Percentiles rank a stretch among this genome's conserved stretches.
Conservation (phyloP, 208 protist species). For the Crithidia thermophila region DNA sequence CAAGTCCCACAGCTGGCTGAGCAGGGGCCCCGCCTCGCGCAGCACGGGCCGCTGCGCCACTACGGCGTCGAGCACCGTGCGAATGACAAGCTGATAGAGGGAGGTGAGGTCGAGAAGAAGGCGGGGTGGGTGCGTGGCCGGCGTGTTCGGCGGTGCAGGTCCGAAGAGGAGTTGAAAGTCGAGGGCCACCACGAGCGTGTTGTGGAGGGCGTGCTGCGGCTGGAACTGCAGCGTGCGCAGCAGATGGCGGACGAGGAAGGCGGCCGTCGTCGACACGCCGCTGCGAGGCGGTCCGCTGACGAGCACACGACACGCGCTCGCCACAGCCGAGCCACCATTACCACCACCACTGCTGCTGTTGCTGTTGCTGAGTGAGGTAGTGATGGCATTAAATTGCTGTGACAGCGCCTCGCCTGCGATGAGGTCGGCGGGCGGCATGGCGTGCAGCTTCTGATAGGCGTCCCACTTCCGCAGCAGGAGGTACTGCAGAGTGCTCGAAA, state of each 20-base stretch:
- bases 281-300: slow-evolving; percentile 70
- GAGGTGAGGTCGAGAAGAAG: slow-evolving; percentile 39
- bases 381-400: slow-evolving; percentile 5
- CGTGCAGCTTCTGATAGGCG: slow-evolving; percentile 24
- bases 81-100: slow-evolving; percentile 58
- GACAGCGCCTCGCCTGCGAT: slow-evolving; percentile 28
- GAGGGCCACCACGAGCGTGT: slow-evolving; percentile 52
- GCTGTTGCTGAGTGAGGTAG: not conserved
- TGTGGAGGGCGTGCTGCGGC: slow-evolving; percentile 31
- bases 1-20: slow-evolving; percentile 69
- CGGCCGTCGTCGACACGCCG: slow-evolving; percentile 62
- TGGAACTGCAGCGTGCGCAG: slow-evolving; percentile 33
- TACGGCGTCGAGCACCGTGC: slow-evolving; percentile 56
- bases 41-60: slow-evolving; percentile 62
- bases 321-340: not conserved
- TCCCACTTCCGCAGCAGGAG: slow-evolving; percentile 41
- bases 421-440: slow-evolving; percentile 21
- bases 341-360: not conserved
- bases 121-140: not conserved
- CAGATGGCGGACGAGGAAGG: slow-evolving; percentile 32
- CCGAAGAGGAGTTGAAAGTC: slow-evolving; percentile 62
- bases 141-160: not conserved
- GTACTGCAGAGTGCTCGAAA: slow-evolving; percentile 28
- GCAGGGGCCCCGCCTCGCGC: slow-evolving; percentile 32
- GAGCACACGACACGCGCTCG: slow-evolving; percentile 34